These are phyloP conservation scores for Euphorbia peplus DNA, from an alignment of 345 rosid genomes.

Conservation along the genomic window DNA sequence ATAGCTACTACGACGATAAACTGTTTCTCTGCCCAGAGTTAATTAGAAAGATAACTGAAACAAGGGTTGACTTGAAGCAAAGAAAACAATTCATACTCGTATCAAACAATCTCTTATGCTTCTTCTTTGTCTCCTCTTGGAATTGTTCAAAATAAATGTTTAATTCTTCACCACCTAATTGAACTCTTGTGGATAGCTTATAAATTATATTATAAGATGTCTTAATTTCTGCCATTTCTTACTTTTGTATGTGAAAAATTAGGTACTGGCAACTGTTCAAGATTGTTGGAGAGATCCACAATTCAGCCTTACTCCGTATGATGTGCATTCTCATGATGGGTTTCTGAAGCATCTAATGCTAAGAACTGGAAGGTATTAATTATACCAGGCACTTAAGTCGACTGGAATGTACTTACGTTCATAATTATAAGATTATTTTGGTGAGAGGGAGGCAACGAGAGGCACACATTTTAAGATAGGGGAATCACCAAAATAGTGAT, in stretches of 20 bases:
- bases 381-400: background rate
- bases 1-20: background rate
- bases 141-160: background rate
- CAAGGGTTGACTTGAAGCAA: background rate
- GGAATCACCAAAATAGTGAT: too few species aligned
- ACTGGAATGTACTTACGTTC: background rate
- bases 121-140: background rate
- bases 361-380: constrained; percentile 82
- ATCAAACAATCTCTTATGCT: background rate
- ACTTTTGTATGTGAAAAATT: constrained; percentile 8
- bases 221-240: constrained; percentile 8
- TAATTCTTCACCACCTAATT: background rate
- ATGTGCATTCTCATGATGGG: constrained; percentile 76
- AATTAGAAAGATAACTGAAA: background rate
- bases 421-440: background rate
- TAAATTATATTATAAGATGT: background rate
- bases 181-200: too few species aligned
- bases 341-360: constrained; percentile 93
- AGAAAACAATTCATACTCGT: background rate
- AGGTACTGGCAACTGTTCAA: constrained; percentile 86
- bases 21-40: background rate
- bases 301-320: constrained; percentile 73
- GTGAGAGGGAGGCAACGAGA: background rate
- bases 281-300: constrained; percentile 79
- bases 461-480: background rate